phyloP scores from a whole-genome alignment of 495 filamentous ascomycete genomes.

The Pyrenopolyporus hunteri region DNA sequence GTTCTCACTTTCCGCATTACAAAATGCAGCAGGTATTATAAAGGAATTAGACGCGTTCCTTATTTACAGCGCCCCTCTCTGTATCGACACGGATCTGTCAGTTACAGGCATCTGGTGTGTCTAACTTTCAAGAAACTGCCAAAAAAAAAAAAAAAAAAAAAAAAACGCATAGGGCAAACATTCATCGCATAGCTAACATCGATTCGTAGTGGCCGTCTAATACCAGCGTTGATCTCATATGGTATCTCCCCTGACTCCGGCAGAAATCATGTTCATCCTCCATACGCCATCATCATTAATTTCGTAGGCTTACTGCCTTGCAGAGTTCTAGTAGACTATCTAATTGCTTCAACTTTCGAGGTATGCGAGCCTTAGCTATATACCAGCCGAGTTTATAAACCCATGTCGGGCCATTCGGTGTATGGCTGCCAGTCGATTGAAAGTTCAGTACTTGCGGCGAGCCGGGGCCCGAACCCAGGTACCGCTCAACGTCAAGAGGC shows the following conservation, averaged over 20 bases:
- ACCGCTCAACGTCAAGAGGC: too few species aligned
- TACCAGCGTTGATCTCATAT: constrained; percentile 3
- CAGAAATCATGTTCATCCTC: constrained; percentile 5
- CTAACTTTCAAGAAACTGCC: constrained; percentile 2
- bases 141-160: constrained; percentile 5
- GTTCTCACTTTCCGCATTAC: background rate
- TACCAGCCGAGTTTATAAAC: too few species aligned
- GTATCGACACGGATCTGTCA: background rate
- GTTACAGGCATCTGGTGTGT: background rate
- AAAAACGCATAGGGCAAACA: constrained; percentile 7
- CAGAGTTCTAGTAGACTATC: background rate
- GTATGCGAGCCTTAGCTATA: background rate
- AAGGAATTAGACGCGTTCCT: background rate
- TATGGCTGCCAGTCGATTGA: too few species aligned
- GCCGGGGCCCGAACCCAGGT: too few species aligned
- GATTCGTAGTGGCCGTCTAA: background rate
- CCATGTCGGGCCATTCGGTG: too few species aligned
- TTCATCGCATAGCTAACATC: constrained; percentile 1
- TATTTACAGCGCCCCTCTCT: constrained; percentile 5
- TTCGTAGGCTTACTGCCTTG: constrained; percentile 12
- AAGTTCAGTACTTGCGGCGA: too few species aligned
- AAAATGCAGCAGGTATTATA: background rate
- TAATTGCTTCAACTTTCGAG: background rate
- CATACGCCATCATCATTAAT: constrained; percentile 16
- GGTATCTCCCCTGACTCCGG: constrained; percentile 22